A percentile compares a stretch with the other conserved stretches of the same genome.
Conservation (phyloP, 805 yeast species). For the Grigorovia humatica region DNA sequence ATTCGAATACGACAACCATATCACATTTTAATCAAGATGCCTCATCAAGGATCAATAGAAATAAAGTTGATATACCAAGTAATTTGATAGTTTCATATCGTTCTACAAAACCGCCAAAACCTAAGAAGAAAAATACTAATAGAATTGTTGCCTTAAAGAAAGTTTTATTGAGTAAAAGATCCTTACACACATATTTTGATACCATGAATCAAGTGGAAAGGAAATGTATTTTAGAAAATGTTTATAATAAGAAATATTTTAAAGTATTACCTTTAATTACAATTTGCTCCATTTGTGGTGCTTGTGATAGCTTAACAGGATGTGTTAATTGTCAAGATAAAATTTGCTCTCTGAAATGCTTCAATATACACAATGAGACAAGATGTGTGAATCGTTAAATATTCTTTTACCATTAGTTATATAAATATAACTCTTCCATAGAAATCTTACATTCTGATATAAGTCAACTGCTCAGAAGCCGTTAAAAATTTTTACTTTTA, state of each 20-base stretch:
- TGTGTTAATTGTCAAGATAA: slow-evolving; percentile 27
- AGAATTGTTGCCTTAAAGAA: slow-evolving; percentile 25
- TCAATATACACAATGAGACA: slow-evolving; percentile 26
- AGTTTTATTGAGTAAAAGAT: slow-evolving; percentile 21
- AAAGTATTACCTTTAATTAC: slow-evolving; percentile 27
- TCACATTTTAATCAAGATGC: slow-evolving; percentile 6
- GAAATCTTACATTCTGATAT: background rate
- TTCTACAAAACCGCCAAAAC: slow-evolving; percentile 26
- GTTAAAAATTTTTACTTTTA: too few relatives aligned
- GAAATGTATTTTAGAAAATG: slow-evolving; percentile 23
- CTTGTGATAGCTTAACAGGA: slow-evolving; percentile 24
- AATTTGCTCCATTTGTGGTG: slow-evolving; percentile 29
- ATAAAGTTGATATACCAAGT: slow-evolving; percentile 25
- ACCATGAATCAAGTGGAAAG: slow-evolving; percentile 23
- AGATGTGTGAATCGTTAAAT: slow-evolving; percentile 19
- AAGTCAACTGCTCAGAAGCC: too few relatives aligned
- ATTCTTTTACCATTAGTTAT: background rate
- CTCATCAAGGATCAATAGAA: slow-evolving; percentile 12
- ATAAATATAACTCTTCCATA: too few relatives aligned
- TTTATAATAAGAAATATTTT: slow-evolving; percentile 25
- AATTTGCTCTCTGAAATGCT: slow-evolving; percentile 26
- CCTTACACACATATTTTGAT: slow-evolving; percentile 25
- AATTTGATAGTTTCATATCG: slow-evolving; percentile 21
- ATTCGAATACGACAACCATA: slow-evolving; percentile 11
- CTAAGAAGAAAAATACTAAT: slow-evolving; percentile 25